phyloP scores from a whole-genome alignment of 2,329 filamentous ascomycete genomes.

The Colletotrichum sidae region DNA sequence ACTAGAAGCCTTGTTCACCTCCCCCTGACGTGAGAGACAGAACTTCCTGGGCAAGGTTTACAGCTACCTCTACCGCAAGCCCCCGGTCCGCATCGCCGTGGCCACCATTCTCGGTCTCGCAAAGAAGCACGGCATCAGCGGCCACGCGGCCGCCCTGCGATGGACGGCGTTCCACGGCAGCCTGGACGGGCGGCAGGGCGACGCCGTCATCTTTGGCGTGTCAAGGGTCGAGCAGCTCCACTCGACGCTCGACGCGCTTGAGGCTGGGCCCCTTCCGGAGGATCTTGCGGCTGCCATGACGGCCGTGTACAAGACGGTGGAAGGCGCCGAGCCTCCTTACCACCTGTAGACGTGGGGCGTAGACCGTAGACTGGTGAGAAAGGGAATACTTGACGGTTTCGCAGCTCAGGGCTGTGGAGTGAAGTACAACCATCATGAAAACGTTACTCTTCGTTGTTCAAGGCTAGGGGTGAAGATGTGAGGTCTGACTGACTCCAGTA shows the following conservation, averaged over 20 bases:
- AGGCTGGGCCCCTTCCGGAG: conserved; percentile 53
- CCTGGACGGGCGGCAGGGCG: conserved; percentile 46
- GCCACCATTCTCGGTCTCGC: conserved; percentile 43
- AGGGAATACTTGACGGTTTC: too few relatives aligned
- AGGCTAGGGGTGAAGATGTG: too few relatives aligned
- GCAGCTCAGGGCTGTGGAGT: too few relatives aligned
- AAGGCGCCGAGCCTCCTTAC: conserved; percentile 4
- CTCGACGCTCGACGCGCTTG: conserved; percentile 48
- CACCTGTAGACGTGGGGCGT: background rate
- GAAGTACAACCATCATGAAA: rapidly evolving
- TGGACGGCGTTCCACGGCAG: conserved; percentile 53
- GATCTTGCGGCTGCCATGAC: conserved; percentile 44
- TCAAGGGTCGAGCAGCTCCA: conserved; percentile 51
- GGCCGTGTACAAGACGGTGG: conserved; percentile 9
- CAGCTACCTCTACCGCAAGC: conserved; percentile 42
- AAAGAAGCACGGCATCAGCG: conserved; percentile 48
- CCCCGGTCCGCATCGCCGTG: conserved; percentile 43
- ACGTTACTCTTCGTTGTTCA: too few relatives aligned
- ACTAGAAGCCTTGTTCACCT: conserved; percentile 35
- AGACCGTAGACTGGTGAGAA: too few relatives aligned
- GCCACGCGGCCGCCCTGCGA: conserved; percentile 54
- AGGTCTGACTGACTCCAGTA: rapidly evolving
- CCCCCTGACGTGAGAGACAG: background rate
- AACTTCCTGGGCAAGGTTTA: conserved; percentile 41
- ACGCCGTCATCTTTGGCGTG: conserved; percentile 50